Evolutionary conservation across 345 rosid species (phyloP).

Genomic region (Pistacia integerrima): DNA sequence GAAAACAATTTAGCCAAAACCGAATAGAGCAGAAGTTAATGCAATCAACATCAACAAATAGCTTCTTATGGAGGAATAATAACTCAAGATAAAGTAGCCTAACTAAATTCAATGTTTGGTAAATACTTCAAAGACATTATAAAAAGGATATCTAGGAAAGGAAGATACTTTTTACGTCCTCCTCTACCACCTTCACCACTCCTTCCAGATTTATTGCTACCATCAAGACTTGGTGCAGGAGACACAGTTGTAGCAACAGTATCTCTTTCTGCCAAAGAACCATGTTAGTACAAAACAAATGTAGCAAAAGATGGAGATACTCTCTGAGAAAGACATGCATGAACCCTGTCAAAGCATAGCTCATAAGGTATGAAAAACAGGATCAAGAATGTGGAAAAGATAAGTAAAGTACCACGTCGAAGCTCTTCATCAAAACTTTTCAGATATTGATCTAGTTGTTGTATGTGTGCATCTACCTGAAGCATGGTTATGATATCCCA

Average conservation of each 20-base stretch:
- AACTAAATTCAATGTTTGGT: not conserved
- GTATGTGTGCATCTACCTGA: slow-evolving; percentile 97
- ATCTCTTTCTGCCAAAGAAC: slow-evolving; percentile 59
- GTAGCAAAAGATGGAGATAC: not conserved
- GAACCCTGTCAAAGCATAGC: not conserved
- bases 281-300: not conserved
- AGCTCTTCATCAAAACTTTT: slow-evolving; percentile 76
- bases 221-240: slow-evolving; percentile 47
- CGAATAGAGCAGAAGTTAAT: not conserved
- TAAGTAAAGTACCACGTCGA: slow-evolving; percentile 61
- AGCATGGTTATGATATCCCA: not conserved
- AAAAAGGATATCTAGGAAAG: slow-evolving; percentile 22
- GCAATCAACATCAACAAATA: not conserved
- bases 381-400: slow-evolving; percentile 8
- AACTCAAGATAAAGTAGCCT: not conserved
- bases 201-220: slow-evolving; percentile 63
- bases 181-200: slow-evolving; percentile 80
- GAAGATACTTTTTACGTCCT: slow-evolving; percentile 87
- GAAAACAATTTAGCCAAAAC: not conserved
- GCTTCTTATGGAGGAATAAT: not conserved
- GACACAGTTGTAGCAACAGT: slow-evolving; percentile 46
- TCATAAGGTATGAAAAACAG: not conserved
- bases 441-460: slow-evolving; percentile 89
- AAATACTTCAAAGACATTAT: slow-evolving; percentile 4
- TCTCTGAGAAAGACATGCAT: not conserved